Conservation (phyloP, 2,329 filamentous ascomycete species). For the Trichoderma guizhouense region DNA sequence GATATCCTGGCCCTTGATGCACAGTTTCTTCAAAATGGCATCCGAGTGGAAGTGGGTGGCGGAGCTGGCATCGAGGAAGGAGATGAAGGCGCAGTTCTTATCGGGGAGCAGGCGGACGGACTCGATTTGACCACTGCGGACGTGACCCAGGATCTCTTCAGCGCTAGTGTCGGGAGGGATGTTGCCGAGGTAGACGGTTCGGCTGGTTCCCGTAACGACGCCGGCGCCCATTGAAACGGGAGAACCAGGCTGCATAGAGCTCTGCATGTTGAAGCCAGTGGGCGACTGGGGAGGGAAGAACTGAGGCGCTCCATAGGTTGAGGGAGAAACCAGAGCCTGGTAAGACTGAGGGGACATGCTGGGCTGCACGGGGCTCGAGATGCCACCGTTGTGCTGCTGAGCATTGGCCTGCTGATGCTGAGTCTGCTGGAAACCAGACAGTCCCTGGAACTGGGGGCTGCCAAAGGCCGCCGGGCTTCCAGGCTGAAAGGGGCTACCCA, state of each 20-base stretch:
- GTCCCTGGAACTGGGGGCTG: slow-evolving; percentile 86
- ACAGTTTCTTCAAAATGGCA: slow-evolving; percentile 98
- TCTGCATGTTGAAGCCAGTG: slow-evolving; percentile 64
- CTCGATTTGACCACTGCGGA: slow-evolving; percentile 96
- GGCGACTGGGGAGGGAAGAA: slow-evolving; percentile 89
- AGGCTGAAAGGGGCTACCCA: slow-evolving; percentile 95
- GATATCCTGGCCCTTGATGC: slow-evolving; percentile 97
- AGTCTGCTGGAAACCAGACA: slow-evolving; percentile 68
- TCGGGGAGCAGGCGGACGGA: slow-evolving; percentile 95
- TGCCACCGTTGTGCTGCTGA: slow-evolving; percentile 57
- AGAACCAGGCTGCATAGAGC: slow-evolving; percentile 62
- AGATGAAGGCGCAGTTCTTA: slow-evolving; percentile 99
- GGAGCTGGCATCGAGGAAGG: slow-evolving; percentile 94
- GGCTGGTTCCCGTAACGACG: slow-evolving; percentile 83
- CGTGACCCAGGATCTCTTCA: slow-evolving; percentile 94
- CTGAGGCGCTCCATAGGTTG: slow-evolving; percentile 74
- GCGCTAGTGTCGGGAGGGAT: slow-evolving; percentile 97
- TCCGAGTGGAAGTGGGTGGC: slow-evolving; percentile 99
- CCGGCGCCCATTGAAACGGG: slow-evolving; percentile 75
- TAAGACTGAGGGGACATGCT: slow-evolving; percentile 80
- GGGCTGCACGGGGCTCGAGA: slow-evolving; percentile 72
- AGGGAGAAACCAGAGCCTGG: slow-evolving; percentile 81
- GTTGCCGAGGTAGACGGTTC: slow-evolving; percentile 96
- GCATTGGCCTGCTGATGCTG: slow-evolving; percentile 51
- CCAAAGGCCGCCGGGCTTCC: slow-evolving; percentile 87